These are phyloP conservation scores for Arthroderma uncinatum DNA, from an alignment of 2,329 filamentous ascomycete species.

Conservation along the genomic window DNA sequence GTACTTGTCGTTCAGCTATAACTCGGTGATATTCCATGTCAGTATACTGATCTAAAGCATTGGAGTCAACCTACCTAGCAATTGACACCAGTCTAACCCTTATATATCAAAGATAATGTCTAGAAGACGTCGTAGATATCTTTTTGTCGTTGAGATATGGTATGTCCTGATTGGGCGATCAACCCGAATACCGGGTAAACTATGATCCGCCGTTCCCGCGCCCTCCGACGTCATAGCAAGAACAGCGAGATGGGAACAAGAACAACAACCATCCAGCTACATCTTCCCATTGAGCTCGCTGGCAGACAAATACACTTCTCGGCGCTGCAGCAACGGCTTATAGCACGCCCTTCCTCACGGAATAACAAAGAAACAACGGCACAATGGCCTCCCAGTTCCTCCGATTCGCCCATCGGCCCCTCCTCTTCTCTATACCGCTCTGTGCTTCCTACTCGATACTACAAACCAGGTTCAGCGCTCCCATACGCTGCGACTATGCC, in stretches of 20 bases:
- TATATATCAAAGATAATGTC: background rate
- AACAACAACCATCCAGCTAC: background rate
- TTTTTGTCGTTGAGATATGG: background rate
- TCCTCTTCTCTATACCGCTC: slow-evolving; percentile 18
- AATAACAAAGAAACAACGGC: background rate
- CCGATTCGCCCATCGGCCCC: slow-evolving; percentile 13
- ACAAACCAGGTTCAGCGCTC: slow-evolving; percentile 19
- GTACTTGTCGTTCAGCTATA: background rate
- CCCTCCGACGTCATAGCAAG: background rate
- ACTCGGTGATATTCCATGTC: background rate
- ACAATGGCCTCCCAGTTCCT: slow-evolving; percentile 17
- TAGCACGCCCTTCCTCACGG: background rate
- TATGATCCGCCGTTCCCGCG: background rate
- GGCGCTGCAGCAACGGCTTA: background rate
- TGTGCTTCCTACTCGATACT: slow-evolving; percentile 27
- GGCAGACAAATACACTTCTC: background rate
- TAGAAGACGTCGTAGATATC: background rate
- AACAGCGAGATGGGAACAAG: background rate
- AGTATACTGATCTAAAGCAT: background rate
- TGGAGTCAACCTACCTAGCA: background rate
- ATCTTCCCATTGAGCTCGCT: background rate
- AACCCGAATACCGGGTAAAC: background rate
- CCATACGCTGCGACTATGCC: slow-evolving; percentile 30
- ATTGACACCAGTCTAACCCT: background rate
- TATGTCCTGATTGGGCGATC: background rate